phyloP scores from a whole-genome alignment of 1,284 basidiomycete species.

The Sanghuangporus baumii region DNA sequence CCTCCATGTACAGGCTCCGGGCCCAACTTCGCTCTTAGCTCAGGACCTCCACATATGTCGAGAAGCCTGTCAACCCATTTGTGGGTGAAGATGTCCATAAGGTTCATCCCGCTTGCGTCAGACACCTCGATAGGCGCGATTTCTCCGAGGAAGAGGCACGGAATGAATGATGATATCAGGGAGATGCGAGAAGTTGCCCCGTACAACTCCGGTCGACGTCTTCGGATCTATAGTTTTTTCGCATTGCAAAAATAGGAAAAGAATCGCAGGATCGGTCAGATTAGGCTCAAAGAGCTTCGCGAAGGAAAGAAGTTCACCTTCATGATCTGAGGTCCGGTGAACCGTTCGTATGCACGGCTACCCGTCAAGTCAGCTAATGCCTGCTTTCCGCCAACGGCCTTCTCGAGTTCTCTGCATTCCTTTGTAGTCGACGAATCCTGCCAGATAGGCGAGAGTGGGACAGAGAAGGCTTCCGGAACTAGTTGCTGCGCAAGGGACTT shows the following conservation, averaged over 20 bases:
- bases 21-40: constrained; percentile 70
- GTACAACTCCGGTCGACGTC: constrained; percentile 57
- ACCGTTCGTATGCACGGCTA: constrained; percentile 82
- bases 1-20: constrained; percentile 75
- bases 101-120: constrained; percentile 90
- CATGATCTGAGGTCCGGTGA: constrained; percentile 83
- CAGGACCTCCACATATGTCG: constrained; percentile 56
- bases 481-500: constrained; percentile 51
- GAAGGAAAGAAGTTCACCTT: constrained; percentile 41
- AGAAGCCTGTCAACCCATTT: constrained; percentile 65
- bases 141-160: constrained; percentile 68
- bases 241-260: neutral
- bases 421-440: constrained; percentile 83
- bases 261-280: neutral
- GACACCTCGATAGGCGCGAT: constrained; percentile 71
- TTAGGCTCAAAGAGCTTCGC: neutral
- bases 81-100: constrained; percentile 67
- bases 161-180: constrained; percentile 79
- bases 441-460: constrained; percentile 79
- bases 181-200: constrained; percentile 65
- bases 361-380: constrained; percentile 73
- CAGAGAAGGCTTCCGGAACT: constrained; percentile 62
- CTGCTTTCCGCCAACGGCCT: constrained; percentile 62
- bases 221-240: constrained; percentile 43
- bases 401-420: constrained; percentile 71